Evolutionary conservation across 2,329 filamentous ascomycete genomes (phyloP), one percentile per base, ranked within the genome.

Genomic region (Fusarium setosum): DNA sequence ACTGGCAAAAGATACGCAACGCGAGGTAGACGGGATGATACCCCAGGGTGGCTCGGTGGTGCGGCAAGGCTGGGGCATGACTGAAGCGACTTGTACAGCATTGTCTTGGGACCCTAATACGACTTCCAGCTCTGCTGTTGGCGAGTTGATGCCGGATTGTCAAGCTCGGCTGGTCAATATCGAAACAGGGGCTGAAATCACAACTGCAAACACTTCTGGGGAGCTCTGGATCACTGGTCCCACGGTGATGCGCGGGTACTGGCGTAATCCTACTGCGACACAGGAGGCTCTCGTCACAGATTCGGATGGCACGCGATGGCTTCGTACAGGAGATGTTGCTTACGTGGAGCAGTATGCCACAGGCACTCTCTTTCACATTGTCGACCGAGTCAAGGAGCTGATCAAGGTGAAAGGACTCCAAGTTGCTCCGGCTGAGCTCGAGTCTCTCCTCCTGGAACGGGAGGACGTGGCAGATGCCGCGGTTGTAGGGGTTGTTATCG

Each of bases 21-120:
- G 60, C 2, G 69, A 72, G 45, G 82, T 80, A 55, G 80, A 82
- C 11, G 87, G 90, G 12, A 65, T 75, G 61, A 88, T 88, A 82
- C 76, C 76, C 3, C 53, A 64, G 23, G 71, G 72, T 4, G 69
- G 74, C 2, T 55, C 84, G 8, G 52, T 66, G 3, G 65, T 84
- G 12, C 79, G 81, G 73, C 92, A 95, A 76, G 93, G 92, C 5
- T 96, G 92, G 91, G 93, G 93, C 6, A 95, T 96, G 93, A 96
- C 93, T 1, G 93, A 96, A 74, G 79, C 86, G 4, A 96, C 92
- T 1, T 95, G 92, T 75, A 88, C 90, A 1, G 82, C 86, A 17
- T 83, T 92, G 12, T 83, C 83, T 7, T 94, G 89, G 84, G 83
- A 91, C 63, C 84, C 92, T 18, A 95, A 94, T 72, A 63, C 65